phyloP scores from a whole-genome alignment of 139 green algal genomes.

The Haematococcus sp. region DNA sequence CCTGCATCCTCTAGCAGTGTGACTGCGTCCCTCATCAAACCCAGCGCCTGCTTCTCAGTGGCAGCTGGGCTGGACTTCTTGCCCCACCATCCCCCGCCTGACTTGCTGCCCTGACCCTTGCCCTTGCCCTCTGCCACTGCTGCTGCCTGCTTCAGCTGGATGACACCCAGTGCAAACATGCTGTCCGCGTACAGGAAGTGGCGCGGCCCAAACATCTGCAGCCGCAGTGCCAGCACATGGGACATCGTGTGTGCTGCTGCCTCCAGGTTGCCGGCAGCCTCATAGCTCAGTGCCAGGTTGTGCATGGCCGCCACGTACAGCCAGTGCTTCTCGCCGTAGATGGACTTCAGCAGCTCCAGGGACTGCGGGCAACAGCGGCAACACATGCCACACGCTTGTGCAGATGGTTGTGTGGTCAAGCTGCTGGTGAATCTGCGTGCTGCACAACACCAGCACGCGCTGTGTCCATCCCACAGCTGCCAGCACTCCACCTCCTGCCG shows the following conservation, averaged over 20 bases:
- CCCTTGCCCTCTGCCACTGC: slow-evolving; percentile 14
- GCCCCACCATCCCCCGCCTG: neutral
- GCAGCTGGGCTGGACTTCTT: neutral
- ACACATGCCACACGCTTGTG: too few species aligned
- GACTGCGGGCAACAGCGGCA: slow-evolving; percentile 35
- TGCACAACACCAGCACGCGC: neutral
- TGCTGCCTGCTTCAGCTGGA: slow-evolving; percentile 26
- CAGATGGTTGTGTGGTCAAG: too few species aligned
- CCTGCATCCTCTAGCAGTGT: slow-evolving; percentile 34
- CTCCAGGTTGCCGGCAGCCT: slow-evolving; percentile 20
- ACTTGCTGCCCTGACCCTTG: slow-evolving; percentile 2
- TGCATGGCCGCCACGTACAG: slow-evolving; percentile 49
- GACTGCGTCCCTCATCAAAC: slow-evolving; percentile 33
- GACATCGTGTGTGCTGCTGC: slow-evolving; percentile 5
- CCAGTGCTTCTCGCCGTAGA: slow-evolving; percentile 52
- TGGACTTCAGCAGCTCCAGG: slow-evolving; percentile 35
- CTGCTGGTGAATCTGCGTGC: too few species aligned
- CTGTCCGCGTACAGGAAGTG: slow-evolving; percentile 54
- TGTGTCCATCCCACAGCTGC: neutral
- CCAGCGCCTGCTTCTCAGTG: slow-evolving; percentile 3
- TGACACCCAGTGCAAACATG: slow-evolving; percentile 37
- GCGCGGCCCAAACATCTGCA: slow-evolving; percentile 40
- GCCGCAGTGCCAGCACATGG: slow-evolving; percentile 19
- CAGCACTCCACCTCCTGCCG: too few species aligned
- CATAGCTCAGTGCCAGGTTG: slow-evolving; percentile 56